Percentiles rank a stretch among this genome's conserved stretches.
Conservation (phyloP, 257 asterid genomes). For the Solanum ahanhuiri region DNA sequence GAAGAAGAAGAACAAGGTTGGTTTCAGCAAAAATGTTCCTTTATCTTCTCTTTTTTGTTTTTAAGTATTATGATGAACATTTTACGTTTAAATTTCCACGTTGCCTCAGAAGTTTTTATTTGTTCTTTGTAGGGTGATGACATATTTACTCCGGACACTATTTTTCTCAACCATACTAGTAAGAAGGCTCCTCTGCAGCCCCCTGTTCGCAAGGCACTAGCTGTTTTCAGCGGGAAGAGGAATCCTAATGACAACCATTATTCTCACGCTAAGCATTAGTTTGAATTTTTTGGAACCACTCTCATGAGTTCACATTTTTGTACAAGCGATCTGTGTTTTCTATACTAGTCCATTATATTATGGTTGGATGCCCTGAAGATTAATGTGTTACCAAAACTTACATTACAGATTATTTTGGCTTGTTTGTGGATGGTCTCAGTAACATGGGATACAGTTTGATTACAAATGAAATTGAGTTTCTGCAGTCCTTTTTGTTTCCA, state of each 20-base stretch:
- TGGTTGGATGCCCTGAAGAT: background rate
- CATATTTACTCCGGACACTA: conserved; percentile 38
- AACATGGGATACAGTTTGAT: background rate
- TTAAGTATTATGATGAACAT: background rate
- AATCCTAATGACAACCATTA: conserved; percentile 89
- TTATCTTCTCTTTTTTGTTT: background rate
- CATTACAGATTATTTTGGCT: background rate
- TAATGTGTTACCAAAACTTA: background rate
- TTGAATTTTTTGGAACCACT: background rate
- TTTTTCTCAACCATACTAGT: conserved; percentile 60
- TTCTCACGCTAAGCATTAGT: conserved; percentile 52
- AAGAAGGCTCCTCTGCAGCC: conserved; percentile 81
- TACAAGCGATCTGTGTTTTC: background rate
- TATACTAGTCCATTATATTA: background rate
- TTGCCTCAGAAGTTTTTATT: background rate
- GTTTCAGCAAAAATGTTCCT: background rate
- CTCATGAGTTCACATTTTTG: background rate
- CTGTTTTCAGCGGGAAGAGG: conserved; percentile 83
- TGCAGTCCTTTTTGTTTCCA: background rate
- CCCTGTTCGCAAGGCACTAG: conserved; percentile 76
- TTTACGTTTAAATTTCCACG: background rate
- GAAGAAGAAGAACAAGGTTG: conserved; percentile 77
- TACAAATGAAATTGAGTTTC: background rate
- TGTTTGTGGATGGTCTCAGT: background rate
- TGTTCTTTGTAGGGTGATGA: conserved; percentile 56